Evolutionary conservation across 2,329 filamentous ascomycete species (phyloP), one percentile per base, ranked within the genome.

Genomic region (Pseudocercospora macadamiae): DNA sequence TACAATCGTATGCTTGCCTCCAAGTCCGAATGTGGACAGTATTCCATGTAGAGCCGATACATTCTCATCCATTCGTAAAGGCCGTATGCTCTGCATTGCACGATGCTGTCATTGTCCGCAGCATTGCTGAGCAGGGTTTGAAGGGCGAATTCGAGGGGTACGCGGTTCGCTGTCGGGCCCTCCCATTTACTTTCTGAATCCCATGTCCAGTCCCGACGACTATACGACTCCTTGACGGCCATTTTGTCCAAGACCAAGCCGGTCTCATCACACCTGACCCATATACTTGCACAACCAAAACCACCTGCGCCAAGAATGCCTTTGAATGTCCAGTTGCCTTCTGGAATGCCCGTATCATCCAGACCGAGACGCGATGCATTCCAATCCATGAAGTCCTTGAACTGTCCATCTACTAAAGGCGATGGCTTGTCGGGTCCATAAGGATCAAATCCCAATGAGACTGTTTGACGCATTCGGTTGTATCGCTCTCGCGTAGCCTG

Each of bases 41-140:
- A 42, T 19, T 42, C 37, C 37, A 42, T 42, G 18, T 42, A 42
- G 37, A 42, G 37, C 37, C 37, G 37, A n/a, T 42, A 42, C 37
- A 42, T 42, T 12, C 37, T 42, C 9, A 19, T 19, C 37, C 37
- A 3, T 19, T 48, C 44, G 25, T 48, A 48, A 1, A 48, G 12
- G 14, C 44, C 44, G 12, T 48, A 48, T 26, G 44, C 21, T 30
- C 8, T n/a, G 26, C 44, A 48, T 25, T 19, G 12, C 16, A 48
- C 44, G 5, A 48, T 9, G 16, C 26, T 48, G 23, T 26, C 7
- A n/a, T 18, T n/a, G 19, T 48, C 25, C 25, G 44, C 19, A 18
- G 9, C 4, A 6, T 26, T 30, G 21, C 26, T 48, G 44, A 48
- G 44, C 4, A 23, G 4, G 8, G 3, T 26, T 18, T 26, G 21